phyloP scores from a whole-genome alignment of 306 rosid species.

The Begonia loranthoides region DNA sequence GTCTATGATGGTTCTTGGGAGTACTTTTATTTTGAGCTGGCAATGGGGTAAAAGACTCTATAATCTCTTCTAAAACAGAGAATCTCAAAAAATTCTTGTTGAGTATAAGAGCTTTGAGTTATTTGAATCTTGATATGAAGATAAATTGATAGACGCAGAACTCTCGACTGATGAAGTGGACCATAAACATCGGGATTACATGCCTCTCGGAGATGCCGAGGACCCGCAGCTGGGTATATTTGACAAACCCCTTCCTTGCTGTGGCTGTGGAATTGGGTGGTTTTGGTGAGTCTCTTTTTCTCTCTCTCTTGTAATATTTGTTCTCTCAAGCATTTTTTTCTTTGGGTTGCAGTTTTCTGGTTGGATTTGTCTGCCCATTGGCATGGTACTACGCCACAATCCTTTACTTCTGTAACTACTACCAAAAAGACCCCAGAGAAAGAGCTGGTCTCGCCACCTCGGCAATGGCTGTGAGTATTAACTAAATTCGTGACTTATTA shows the following conservation, averaged over 20 bases:
- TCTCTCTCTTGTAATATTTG: neutral
- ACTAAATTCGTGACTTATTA: neutral
- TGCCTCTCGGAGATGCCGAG: conserved; percentile 55
- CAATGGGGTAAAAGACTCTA: too few relatives aligned
- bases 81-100: too few relatives aligned
- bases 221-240: conserved; percentile 56
- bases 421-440: conserved; percentile 86
- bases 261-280: conserved; percentile 96
- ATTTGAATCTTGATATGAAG: neutral
- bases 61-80: too few relatives aligned
- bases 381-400: conserved; percentile 78
- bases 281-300: conserved; percentile 58
- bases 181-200: conserved; percentile 45
- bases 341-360: conserved; percentile 51
- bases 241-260: conserved; percentile 84
- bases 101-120: too few relatives aligned
- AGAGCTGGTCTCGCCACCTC: conserved; percentile 92
- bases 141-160: neutral
- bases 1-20: too few relatives aligned
- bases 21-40: too few relatives aligned
- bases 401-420: conserved; percentile 57
- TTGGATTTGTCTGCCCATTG: conserved; percentile 66
- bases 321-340: too few relatives aligned
- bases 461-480: conserved; percentile 62
- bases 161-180: conserved; percentile 10